These are phyloP conservation scores for Penicillium sp. DNA, from an alignment of 2,329 filamentous ascomycete species.

Conservation along the genomic window DNA sequence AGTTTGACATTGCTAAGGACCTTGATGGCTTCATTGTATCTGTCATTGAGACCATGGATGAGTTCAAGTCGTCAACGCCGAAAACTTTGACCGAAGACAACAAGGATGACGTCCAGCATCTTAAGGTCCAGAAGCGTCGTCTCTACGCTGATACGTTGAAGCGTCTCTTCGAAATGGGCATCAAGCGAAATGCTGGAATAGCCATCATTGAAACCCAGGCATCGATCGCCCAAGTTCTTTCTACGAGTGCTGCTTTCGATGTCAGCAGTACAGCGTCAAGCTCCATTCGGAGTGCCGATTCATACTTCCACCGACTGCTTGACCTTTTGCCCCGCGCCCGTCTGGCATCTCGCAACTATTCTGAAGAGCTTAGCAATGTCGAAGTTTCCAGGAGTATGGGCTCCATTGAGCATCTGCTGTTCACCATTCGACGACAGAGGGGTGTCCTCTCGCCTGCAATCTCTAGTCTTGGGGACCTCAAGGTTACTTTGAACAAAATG, in stretches of 20 bases:
- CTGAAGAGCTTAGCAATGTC: conserved; percentile 75
- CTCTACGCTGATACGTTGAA: conserved; percentile 86
- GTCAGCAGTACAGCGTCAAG: conserved; percentile 18
- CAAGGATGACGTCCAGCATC: conserved; percentile 74
- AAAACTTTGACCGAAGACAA: conserved; percentile 78
- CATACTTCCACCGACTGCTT: conserved; percentile 73
- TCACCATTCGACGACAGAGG: conserved; percentile 43
- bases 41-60: conserved; percentile 62
- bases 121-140: conserved; percentile 85
- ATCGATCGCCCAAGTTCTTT: conserved; percentile 65
- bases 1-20: conserved; percentile 55
- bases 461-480: conserved; percentile 29
- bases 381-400: conserved; percentile 76
- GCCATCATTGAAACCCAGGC: conserved; percentile 69
- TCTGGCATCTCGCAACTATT: conserved; percentile 65
- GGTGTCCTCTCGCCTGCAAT: conserved; percentile 32
- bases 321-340: conserved; percentile 68
- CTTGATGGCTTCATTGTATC: conserved; percentile 66
- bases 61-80: conserved; percentile 80
- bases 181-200: conserved; percentile 74
- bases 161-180: conserved; percentile 79
- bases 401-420: conserved; percentile 79
- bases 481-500: conserved; percentile 30
- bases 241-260: conserved; percentile 48
- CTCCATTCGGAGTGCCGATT: conserved; percentile 52